phyloP scores from a whole-genome alignment of 805 yeast species.

The Dipodascus albidus region DNA sequence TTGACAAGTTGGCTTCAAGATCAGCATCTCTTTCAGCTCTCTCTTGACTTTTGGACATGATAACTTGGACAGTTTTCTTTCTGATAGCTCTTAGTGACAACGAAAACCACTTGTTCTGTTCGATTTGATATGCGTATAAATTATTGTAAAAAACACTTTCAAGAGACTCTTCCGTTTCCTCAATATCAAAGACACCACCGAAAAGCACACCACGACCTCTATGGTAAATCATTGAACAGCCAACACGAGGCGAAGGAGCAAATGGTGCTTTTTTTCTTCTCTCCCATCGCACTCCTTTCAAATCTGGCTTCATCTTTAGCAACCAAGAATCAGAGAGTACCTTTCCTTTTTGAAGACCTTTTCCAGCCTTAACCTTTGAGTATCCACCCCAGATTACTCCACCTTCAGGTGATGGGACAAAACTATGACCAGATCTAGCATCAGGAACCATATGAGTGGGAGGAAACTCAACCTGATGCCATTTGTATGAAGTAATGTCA shows the following conservation, averaged over 20 bases:
- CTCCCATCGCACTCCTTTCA: constrained; percentile 73
- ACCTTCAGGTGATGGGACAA: constrained; percentile 69
- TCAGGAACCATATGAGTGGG: constrained; percentile 74
- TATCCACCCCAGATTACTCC: constrained; percentile 89
- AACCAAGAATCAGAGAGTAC: constrained; percentile 79
- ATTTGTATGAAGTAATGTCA: constrained; percentile 78
- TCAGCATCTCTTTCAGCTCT: constrained; percentile 54
- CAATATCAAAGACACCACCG: constrained; percentile 93
- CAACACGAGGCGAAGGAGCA: constrained; percentile 90
- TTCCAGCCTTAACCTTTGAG: constrained; percentile 80
- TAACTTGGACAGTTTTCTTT: constrained; percentile 33
- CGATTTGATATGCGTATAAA: constrained; percentile 71
- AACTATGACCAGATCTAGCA: constrained; percentile 86
- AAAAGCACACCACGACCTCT: constrained; percentile 86
- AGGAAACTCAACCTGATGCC: constrained; percentile 86
- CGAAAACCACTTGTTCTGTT: constrained; percentile 80
- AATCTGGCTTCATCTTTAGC: constrained; percentile 75
- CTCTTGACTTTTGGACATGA: constrained; percentile 30
- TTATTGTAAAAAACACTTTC: constrained; percentile 78
- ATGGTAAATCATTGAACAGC: constrained; percentile 80
- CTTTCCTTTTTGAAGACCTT: constrained; percentile 85
- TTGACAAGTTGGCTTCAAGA: constrained; percentile 66
- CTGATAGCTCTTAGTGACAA: constrained; percentile 51
- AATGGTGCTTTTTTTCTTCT: constrained; percentile 81
- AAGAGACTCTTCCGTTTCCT: constrained; percentile 87